Conservation (phyloP, 2,329 filamentous ascomycete genomes). For the Trichoderma pleuroti region DNA sequence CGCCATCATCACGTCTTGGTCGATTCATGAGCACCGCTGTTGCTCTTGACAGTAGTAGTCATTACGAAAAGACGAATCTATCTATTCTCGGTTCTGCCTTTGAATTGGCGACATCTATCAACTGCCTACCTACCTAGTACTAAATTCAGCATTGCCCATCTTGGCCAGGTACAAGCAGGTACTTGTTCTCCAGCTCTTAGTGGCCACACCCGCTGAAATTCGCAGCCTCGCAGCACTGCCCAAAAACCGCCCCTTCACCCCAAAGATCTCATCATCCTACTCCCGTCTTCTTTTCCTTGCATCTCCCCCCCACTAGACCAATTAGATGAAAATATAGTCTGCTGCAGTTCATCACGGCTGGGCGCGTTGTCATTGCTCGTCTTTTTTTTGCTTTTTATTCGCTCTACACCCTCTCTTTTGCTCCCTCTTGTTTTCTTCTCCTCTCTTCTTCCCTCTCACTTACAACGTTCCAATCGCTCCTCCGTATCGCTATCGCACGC, state of each 20-base stretch:
- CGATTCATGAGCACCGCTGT: not conserved
- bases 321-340: not conserved
- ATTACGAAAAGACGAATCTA: not conserved
- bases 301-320: not conserved
- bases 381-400: not conserved
- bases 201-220: not conserved
- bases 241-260: not conserved
- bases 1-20: not conserved
- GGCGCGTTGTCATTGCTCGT: not conserved
- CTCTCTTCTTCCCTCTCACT: not conserved
- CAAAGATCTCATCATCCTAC: not conserved
- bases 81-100: not conserved
- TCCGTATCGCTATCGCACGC: conserved; percentile 1
- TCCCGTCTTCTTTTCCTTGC: not conserved
- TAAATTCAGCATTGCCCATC: not conserved
- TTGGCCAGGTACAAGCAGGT: not conserved
- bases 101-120: not conserved
- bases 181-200: not conserved
- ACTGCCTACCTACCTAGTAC: too few species aligned
- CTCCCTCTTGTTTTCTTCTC: not conserved
- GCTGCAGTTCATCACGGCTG: not conserved
- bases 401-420: not conserved
- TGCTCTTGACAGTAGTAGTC: too few species aligned
- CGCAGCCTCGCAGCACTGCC: conserved; percentile 22
- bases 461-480: not conserved